phyloP scores from a whole-genome alignment of 163 green algal genomes.

The Volvox carteri region DNA sequence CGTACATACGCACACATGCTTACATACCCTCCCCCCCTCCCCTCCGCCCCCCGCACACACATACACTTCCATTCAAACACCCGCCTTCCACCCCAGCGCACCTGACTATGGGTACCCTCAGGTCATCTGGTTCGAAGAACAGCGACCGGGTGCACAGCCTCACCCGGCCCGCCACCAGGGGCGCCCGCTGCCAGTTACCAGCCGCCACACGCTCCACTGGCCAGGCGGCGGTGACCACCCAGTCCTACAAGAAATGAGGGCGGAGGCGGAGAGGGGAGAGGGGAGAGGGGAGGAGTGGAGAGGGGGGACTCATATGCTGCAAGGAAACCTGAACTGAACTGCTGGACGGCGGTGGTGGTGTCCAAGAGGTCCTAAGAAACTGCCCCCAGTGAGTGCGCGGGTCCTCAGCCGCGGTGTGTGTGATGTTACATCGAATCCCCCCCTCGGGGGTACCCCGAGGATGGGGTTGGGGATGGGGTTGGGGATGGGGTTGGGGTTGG shows the following conservation, averaged over 20 bases:
- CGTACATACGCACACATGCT: not conserved
- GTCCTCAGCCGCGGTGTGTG: no score
- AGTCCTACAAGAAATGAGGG: conserved; percentile 70
- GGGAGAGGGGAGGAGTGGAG: no score
- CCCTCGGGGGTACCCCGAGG: no score
- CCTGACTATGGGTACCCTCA: conserved; percentile 88
- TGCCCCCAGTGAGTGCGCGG: no score
- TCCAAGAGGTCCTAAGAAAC: no score
- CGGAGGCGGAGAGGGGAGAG: not conserved
- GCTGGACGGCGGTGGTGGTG: no score
- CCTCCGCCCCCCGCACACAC: not conserved
- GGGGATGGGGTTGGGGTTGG: no score
- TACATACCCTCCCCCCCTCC: not conserved
- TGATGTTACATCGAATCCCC: no score
- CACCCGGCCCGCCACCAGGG: conserved; percentile 81
- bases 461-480: no score
- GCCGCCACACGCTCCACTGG: conserved; percentile 60
- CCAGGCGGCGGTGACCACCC: conserved; percentile 69
- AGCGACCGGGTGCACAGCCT: conserved; percentile 88
- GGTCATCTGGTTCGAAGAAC: conserved; percentile 95
- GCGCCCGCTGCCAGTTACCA: conserved; percentile 68
- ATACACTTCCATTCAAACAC: not conserved
- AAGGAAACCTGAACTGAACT: no score
- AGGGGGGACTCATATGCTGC: no score
- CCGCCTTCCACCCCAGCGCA: conserved; percentile 61